Percentiles rank a stretch among this genome's conserved stretches.
Conservation (phyloP, 2,329 filamentous ascomycete genomes). For the Colletotrichum musae region DNA sequence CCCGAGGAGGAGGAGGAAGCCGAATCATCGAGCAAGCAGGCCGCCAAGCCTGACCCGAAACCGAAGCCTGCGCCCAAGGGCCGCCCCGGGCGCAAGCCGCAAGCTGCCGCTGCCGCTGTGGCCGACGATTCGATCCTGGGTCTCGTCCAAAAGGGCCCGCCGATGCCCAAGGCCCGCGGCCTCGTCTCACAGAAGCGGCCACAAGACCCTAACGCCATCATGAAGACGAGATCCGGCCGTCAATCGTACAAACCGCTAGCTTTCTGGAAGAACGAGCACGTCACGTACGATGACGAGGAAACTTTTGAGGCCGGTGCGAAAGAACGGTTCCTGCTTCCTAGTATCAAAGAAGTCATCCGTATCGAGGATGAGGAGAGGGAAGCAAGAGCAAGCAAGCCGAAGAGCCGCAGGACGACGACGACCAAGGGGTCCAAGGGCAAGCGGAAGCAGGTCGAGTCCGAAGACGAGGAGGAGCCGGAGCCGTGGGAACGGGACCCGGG, state of each 20-base stretch:
- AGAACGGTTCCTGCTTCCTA: slow-evolving; percentile 71
- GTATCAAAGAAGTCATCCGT: slow-evolving; percentile 83
- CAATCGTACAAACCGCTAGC: slow-evolving; percentile 83
- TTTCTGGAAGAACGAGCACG: slow-evolving; percentile 89
- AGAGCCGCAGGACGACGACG: slow-evolving; percentile 45
- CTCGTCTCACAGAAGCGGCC: slow-evolving; percentile 67
- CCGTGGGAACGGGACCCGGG: slow-evolving; percentile 81
- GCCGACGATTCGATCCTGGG: slow-evolving; percentile 63
- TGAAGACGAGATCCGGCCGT: slow-evolving; percentile 81
- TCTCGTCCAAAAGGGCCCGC: slow-evolving; percentile 66
- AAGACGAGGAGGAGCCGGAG: slow-evolving; percentile 71
- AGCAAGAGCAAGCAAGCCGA: slow-evolving; percentile 43
- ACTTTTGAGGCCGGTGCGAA: slow-evolving; percentile 57
- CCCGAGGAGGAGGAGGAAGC: slow-evolving; percentile 41
- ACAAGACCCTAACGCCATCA: slow-evolving; percentile 64
- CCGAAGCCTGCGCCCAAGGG: slow-evolving; percentile 43
- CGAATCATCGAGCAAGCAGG: slow-evolving; percentile 32
- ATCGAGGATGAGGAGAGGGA: slow-evolving; percentile 72
- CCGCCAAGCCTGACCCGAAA: slow-evolving; percentile 43
- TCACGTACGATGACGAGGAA: slow-evolving; percentile 77
- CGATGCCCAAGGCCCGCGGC: slow-evolving; percentile 68
- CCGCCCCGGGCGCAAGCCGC: slow-evolving; percentile 53
- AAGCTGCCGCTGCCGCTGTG: slow-evolving; percentile 55
- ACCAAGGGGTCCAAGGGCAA: slow-evolving; percentile 44
- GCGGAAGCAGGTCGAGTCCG: slow-evolving; percentile 54